Base-by-base conservation (phyloP, 1,284 basidiomycete genomes). In the Abortiporus biennis region DNA sequence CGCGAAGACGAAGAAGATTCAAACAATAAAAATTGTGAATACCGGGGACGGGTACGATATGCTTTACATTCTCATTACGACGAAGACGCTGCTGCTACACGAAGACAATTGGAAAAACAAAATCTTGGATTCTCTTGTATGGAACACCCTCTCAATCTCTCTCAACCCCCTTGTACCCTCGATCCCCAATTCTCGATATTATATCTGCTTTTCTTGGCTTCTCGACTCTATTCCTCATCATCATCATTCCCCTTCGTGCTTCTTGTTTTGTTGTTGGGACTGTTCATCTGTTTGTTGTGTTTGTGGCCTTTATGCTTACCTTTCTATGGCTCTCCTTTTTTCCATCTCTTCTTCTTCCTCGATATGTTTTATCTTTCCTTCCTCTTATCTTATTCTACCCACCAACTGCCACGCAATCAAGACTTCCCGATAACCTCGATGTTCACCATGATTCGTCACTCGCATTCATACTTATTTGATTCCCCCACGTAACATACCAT, bases 121-220 rank as follows among this genome's bases (percentile, higher is more conserved):
- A 9, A 29, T 29, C 27, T 29, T n/a, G n/a, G n/a, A n/a, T n/a
- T 29, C n/a, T 29, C n/a, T 29, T 29, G 27, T 29, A 29, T 29
- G 27, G 27, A n/a, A 29, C n/a, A 9, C 36, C 8, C 20, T 15
- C 21, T 21, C 36, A 20, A 37, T 37, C 8, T 29, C 27, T 29
- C n/a, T 8, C 27, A 29, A 12, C 6, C n/a, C 36, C 21, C 12
- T 23, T 13, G 17, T 22, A 37, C 36, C 8, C 36, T 21, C 36
- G 9, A 21, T 29, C 8, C 25, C 37, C 12, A 4, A 8, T 24
- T 17, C 12, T 29, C 24, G 24, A 8, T 38, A 6, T 38, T 24
- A 12, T 38, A 16, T 38, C 37, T 20, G 37, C 37, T 24, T 27
- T 21, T 38, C 37, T 37, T n/a, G 27, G 27, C n/a, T n/a, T 29